A percentile compares a stretch with the other conserved stretches of the same genome.
Conservation (phyloP, 176 grass and related monocot species). For the Avena atlantica region DNA sequence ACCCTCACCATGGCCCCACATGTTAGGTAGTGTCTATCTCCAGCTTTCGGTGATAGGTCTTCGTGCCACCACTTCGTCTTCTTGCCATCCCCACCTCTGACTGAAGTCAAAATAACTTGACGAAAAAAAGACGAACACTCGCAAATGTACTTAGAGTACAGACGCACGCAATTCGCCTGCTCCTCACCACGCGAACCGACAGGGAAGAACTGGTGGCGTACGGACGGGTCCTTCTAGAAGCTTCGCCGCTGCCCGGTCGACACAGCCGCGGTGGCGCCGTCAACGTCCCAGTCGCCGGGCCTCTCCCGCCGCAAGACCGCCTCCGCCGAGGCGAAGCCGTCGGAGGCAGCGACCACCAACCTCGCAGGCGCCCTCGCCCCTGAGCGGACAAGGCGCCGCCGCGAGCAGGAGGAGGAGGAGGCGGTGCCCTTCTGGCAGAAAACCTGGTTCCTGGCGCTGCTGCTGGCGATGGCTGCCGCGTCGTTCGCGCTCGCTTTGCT, state of each 20-base stretch:
- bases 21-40: too few relatives aligned
- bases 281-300: constrained; percentile 36
- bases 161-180: background rate
- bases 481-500: constrained; percentile 77
- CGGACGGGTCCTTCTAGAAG: constrained; percentile 31
- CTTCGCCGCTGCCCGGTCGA: background rate
- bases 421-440: constrained; percentile 73
- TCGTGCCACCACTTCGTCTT: too few relatives aligned
- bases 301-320: constrained; percentile 61
- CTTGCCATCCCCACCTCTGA: background rate
- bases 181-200: constrained; percentile 12
- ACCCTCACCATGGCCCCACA: too few relatives aligned
- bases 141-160: background rate
- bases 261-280: constrained; percentile 64
- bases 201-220: background rate
- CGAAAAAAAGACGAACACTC: background rate
- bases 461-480: constrained; percentile 64
- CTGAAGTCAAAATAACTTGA: background rate
- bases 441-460: constrained; percentile 80
- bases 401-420: background rate
- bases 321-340: background rate
- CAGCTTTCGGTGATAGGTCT: too few relatives aligned
- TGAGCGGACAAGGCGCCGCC: constrained; percentile 38
- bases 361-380: constrained; percentile 46
- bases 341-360: constrained; percentile 21